Evolutionary conservation across 441 rosid species (phyloP).

Genomic region (Adansonia rubrostipa): DNA sequence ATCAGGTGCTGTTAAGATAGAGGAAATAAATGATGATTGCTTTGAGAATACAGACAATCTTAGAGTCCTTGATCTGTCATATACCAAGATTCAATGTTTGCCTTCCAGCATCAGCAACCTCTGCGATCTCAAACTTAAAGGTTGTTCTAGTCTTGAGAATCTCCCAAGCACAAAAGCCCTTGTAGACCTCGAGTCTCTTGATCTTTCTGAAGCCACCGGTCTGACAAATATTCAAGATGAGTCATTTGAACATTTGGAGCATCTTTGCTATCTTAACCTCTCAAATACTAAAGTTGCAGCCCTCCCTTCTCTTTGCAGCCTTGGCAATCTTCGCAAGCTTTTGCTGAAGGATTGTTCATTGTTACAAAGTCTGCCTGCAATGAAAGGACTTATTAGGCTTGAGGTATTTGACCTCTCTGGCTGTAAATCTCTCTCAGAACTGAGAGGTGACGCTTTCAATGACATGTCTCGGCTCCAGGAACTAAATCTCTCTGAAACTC

Average conservation of each 20-base stretch:
- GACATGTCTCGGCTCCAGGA: conserved; percentile 41
- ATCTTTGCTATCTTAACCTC: conserved; percentile 47
- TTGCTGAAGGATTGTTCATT: conserved; percentile 33
- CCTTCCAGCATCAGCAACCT: no score
- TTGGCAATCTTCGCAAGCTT: conserved; percentile 41
- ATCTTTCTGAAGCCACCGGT: conserved; percentile 36
- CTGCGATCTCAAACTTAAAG: no score
- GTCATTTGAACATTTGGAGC: conserved; percentile 36
- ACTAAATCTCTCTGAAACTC: conserved; percentile 50
- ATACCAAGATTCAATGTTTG: no score
- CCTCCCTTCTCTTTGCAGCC: conserved; percentile 38
- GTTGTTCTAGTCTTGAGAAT: no score
- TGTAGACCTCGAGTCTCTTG: conserved; percentile 33
- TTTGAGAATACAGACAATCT: no score
- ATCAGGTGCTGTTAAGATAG: no score
- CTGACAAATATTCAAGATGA: conserved; percentile 26
- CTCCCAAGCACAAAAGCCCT: no score
- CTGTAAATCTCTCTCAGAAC: conserved; percentile 35
- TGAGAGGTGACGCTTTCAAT: conserved; percentile 38
- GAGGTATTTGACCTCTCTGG: conserved; percentile 43
- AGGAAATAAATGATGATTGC: no score
- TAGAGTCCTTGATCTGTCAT: no score
- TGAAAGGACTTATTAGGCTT: conserved; percentile 24
- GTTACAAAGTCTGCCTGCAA: conserved; percentile 16
- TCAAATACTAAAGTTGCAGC: conserved; percentile 35